Percentiles rank a stretch among this genome's conserved stretches.
These are phyloP conservation scores for Thelephora terrestris DNA, from an alignment of 1,284 basidiomycete species.

Conservation along the genomic window DNA sequence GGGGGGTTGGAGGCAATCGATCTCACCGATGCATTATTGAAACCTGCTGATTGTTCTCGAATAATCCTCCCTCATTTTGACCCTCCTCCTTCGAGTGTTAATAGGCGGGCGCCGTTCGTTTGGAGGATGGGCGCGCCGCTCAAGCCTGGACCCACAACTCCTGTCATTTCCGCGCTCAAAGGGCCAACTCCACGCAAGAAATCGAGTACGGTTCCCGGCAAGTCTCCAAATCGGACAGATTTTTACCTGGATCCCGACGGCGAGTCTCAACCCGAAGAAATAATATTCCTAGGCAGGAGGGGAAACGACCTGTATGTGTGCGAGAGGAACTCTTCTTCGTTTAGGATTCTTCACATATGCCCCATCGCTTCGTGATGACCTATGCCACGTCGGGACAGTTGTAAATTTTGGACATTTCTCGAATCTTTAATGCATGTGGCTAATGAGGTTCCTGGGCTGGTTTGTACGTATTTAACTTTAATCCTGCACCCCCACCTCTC, in stretches of 20 bases:
- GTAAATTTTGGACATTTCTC: too few relatives aligned
- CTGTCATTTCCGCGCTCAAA: conserved; percentile 10
- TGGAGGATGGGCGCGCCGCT: conserved; percentile 73
- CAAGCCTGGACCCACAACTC: conserved; percentile 27
- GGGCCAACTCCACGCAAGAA: conserved; percentile 34
- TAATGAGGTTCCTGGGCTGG: too few relatives aligned
- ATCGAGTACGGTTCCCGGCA: conserved; percentile 35
- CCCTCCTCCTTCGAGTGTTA: conserved; percentile 46
- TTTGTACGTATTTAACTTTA: too few relatives aligned
- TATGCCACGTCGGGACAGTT: conserved; percentile 1
- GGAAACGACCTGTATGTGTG: conserved; percentile 70
- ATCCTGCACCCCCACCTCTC: too few relatives aligned
- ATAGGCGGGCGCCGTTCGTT: conserved; percentile 59
- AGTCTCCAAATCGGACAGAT: conserved; percentile 41
- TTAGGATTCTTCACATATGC: conserved; percentile 61
- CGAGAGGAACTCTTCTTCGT: conserved; percentile 61
- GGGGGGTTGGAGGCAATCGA: conserved; percentile 73
- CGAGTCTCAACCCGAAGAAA: conserved; percentile 50
- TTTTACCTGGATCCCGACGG: conserved; percentile 40
- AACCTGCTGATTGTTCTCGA: conserved; percentile 67
- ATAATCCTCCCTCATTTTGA: conserved; percentile 56
- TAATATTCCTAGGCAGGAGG: conserved; percentile 66
- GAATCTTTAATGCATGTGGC: too few relatives aligned
- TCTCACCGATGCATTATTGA: conserved; percentile 62
- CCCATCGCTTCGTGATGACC: conserved; percentile 21